These are phyloP conservation scores for Pseudomonodictys pantanalensis DNA, from an alignment of 495 filamentous ascomycete species.

Conservation along the genomic window DNA sequence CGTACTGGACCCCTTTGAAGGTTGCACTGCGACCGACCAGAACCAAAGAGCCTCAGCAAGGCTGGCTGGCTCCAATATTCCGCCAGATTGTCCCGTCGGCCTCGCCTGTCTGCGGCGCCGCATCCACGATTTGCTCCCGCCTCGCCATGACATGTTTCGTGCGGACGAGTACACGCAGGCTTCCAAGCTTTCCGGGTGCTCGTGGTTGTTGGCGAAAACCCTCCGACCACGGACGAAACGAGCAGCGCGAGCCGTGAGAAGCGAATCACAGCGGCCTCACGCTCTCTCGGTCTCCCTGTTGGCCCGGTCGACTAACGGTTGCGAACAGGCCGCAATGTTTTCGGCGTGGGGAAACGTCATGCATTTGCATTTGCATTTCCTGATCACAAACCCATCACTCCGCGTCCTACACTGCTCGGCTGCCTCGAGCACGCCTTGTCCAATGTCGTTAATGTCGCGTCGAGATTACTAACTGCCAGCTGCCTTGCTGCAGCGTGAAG, in stretches of 20 bases:
- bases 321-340: too few species aligned
- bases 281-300: too few species aligned
- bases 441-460: neutral
- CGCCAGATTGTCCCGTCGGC: too few species aligned
- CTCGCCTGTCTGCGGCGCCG: too few species aligned
- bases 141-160: too few species aligned
- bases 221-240: conserved; percentile 9
- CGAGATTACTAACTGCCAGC: conserved; percentile 1
- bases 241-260: neutral
- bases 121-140: neutral
- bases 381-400: neutral
- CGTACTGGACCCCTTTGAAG: neutral
- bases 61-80: too few species aligned
- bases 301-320: too few species aligned
- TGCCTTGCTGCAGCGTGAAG: neutral
- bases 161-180: too few species aligned
- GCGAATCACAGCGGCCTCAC: conserved; percentile 1
- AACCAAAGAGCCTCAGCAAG: too few species aligned
- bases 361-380: too few species aligned
- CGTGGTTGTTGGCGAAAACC: too few species aligned
- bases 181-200: too few species aligned
- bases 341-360: conserved; percentile 6
- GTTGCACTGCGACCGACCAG: conserved; percentile 7
- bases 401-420: neutral
- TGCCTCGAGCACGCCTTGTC: neutral